Base-by-base conservation (phyloP, 345 rosid genomes). In the Salix viminalis region DNA sequence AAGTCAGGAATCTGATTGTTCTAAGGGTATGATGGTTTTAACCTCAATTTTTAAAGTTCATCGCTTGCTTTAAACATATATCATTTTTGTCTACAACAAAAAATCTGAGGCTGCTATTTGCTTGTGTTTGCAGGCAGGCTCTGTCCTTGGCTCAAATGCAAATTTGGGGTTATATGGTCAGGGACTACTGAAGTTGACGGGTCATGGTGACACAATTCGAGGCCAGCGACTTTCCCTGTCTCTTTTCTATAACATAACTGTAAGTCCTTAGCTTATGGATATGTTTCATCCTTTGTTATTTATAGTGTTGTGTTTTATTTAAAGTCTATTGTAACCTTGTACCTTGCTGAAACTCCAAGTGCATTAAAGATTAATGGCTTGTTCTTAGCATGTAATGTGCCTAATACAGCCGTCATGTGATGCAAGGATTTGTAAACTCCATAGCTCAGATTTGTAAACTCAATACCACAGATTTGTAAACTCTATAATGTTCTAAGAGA, bases 1-100 rank as follows among this genome's bases (percentile, higher is more conserved):
- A 96, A 91, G 96, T 88, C 87, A 91, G 97, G 80, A 96, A 96
- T 89, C 91, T 96, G 67, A 94, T 93, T 78, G 99, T 93, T 84
- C 87, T 96, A 67, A 92, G 84, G 93, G 99, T 96, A 96, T 65
- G 86, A 54, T 79, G 70, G 64, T 77, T 54, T 76, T 69, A 72
- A 67, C 8, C 61, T 66, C 66, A 54, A 54, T 78, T 65, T 37
- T 46, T 16, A 12, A 48, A 46, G 54, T 68, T 36, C 4, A 70
- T 65, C 44, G 37, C 65, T 56, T 21, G 21, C n/a, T 12, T 30
- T 50, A 62, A 50, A 72, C 24, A 70, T 70, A 2, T 44, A n/a
- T 64, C 56, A 10, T 37, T 21, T 71, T 66, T 39, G 41, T 61
- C 60, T 67, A 65, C 46, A 50, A 79, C 72, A 71, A 56, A 70